Conservation (phyloP, 2,329 filamentous ascomycete species). For the Exophiala calicioides region DNA sequence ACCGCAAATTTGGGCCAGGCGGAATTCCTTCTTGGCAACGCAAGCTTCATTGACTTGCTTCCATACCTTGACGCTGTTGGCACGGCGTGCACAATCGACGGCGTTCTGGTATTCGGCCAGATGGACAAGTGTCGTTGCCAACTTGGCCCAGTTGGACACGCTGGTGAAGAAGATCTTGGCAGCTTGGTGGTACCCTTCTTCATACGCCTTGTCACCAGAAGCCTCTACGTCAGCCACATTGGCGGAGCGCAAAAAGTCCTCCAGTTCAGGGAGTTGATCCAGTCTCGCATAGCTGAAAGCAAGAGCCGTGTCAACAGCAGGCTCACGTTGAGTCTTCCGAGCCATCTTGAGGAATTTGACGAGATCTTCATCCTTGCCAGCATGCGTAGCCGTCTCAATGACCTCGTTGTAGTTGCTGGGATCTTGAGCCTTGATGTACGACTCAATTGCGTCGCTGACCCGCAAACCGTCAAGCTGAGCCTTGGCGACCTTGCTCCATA, state of each 20-base stretch:
- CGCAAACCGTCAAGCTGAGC: conserved; percentile 95
- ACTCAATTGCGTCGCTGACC: conserved; percentile 88
- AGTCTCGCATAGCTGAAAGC: conserved; percentile 92
- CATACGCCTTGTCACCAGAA: conserved; percentile 96
- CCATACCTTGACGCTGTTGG: conserved; percentile 99
- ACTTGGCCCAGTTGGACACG: conserved; percentile 99
- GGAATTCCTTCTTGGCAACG: conserved; percentile 97
- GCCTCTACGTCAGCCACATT: conserved; percentile 97
- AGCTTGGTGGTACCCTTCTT: conserved; percentile 89
- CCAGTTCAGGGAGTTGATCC: conserved; percentile 86
- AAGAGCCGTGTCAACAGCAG: conserved; percentile 87
- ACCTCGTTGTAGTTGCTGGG: conserved; percentile 93
- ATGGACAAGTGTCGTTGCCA: conserved; percentile 96
- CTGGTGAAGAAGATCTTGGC: conserved; percentile 98
- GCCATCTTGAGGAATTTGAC: conserved; percentile 97
- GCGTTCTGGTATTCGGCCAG: conserved; percentile 95
- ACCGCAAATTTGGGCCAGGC: conserved; percentile 96
- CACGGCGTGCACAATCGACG: conserved; percentile 95
- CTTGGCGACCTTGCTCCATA: conserved; percentile 98
- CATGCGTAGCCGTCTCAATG: conserved; percentile 91
- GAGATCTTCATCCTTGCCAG: conserved; percentile 96
- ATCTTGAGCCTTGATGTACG: conserved; percentile 93
- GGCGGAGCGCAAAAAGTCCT: conserved; percentile 89
- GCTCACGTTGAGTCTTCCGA: conserved; percentile 92
- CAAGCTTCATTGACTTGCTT: conserved; percentile 97